These are phyloP conservation scores for Strobilomyces dryophilus DNA, from an alignment of 768 basidiomycete genomes.

Conservation along the genomic window DNA sequence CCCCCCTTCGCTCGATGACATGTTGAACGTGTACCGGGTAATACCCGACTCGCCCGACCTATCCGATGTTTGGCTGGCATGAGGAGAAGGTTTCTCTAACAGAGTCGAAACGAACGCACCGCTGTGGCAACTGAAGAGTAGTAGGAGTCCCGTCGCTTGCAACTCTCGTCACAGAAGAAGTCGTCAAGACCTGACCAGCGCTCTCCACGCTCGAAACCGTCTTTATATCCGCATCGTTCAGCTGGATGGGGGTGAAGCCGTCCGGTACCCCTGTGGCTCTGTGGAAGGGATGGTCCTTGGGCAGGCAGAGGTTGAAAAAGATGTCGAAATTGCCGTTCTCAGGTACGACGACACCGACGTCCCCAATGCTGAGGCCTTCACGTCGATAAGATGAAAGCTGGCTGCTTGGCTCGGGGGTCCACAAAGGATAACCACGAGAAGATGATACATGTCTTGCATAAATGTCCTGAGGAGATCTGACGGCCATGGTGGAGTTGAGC, in stretches of 20 bases:
- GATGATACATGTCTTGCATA: constrained; percentile 24
- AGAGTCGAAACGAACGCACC: constrained; percentile 4
- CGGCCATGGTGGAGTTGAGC: constrained; percentile 13
- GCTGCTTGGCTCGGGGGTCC: constrained; percentile 31
- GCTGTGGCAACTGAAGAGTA: background rate
- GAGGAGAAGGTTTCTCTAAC: background rate
- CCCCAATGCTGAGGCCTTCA: constrained; percentile 35
- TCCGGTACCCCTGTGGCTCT: constrained; percentile 23
- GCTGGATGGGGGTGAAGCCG: constrained; percentile 24
- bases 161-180: constrained; percentile 13
- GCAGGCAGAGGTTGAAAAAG: constrained; percentile 36
- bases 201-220: constrained; percentile 9
- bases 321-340: constrained; percentile 34
- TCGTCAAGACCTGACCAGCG: constrained; percentile 7
- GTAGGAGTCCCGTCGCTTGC: background rate
- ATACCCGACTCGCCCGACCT: constrained; percentile 4
- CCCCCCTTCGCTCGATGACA: constrained; percentile 27
- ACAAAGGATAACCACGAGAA: constrained; percentile 34
- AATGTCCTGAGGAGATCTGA: constrained; percentile 21
- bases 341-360: constrained; percentile 35
- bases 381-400: constrained; percentile 24
- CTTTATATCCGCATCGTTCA: constrained; percentile 15
- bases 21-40: constrained; percentile 9
- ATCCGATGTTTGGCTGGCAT: background rate
- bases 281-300: constrained; percentile 28